Base-by-base conservation (phyloP, 2,329 filamentous ascomycete genomes). In the Pseudogymnoascus sp. region DNA sequence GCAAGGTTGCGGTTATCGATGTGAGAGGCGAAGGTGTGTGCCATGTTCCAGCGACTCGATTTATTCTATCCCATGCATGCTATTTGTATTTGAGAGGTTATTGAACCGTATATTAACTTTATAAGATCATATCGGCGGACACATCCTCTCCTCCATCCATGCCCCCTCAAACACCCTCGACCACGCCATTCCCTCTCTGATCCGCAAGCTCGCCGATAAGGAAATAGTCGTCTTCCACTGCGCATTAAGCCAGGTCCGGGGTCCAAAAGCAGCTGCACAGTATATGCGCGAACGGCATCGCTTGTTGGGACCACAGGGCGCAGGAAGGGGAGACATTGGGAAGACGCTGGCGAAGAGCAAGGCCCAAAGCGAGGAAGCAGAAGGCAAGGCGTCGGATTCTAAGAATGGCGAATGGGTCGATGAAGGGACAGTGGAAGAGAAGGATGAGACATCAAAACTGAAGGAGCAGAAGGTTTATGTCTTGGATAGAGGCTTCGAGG, bases 211-310 rank as follows among this genome's bases (percentile, higher is more conserved):
- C 58, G 79, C 85, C 66, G 85, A 87, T 71, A 92, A 91, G 74
- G 84, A 94, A 62, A 87, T 82, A 9, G 91, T 99, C 12, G 84
- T 99, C 1, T 99, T 99, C 74, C 94, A 99, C 77, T 99, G 94
- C 75, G 89, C 90, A 15, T 79, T 97, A 61, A 93, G 88, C 67
- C 94, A 97, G 78, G 89, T 96, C 76, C 82, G 94, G 0, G 94
- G 94, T 0, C 94, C 94, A 0, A 83, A 83, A 59, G 92, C 93
- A 3, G 94, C 94, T 3, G 76, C 96, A 68, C 81, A 82, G 69
- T 97, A 97, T 74, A 68, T 92, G 64, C 79, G 88, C 36, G 88
- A 92, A 76, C 80, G 85, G 55, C 85, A 88, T 67, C 77, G 81
- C 12, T 64, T 78, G 18, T 63, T 78, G 29, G 65, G 65, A 6